A percentile compares a stretch with the other conserved stretches of the same genome.
phyloP scores from a whole-genome alignment of 768 basidiomycete species.

The Suillus alpinus region DNA sequence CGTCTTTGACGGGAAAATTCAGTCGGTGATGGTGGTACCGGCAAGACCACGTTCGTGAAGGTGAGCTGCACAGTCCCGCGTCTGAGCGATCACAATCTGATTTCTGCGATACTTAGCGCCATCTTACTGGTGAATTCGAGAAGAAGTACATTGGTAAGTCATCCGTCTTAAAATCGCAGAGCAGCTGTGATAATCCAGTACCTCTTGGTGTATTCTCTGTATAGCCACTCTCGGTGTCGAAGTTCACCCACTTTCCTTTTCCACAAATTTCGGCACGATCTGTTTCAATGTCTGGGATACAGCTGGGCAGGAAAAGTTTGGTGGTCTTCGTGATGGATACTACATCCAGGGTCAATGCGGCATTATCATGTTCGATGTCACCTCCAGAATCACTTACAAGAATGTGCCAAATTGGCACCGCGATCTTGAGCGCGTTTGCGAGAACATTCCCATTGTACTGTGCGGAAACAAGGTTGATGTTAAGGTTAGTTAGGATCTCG shows the following conservation, averaged over 20 bases:
- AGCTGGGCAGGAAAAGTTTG: conserved; percentile 99
- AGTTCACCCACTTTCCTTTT: conserved; percentile 93
- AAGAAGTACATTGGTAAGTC: conserved; percentile 97
- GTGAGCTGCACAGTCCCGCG: conserved; percentile 37
- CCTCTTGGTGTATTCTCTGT: conserved; percentile 13
- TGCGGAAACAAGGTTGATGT: conserved; percentile 99
- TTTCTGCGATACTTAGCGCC: conserved; percentile 62
- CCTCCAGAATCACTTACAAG: conserved; percentile 99
- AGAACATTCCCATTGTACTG: conserved; percentile 98
- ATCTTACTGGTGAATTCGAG: conserved; percentile 99
- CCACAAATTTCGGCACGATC: conserved; percentile 98
- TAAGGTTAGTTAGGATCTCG: conserved; percentile 60
- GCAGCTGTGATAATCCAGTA: conserved; percentile 7
- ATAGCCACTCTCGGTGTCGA: conserved; percentile 99
- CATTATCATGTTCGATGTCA: conserved; percentile 99
- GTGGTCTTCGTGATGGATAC: conserved; percentile 95
- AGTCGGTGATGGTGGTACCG: conserved; percentile 97
- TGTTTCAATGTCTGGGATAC: conserved; percentile 99
- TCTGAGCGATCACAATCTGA: conserved; percentile 54
- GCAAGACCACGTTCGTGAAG: conserved; percentile 99
- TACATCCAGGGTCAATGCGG: conserved; percentile 98
- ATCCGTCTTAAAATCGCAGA: conserved; percentile 10
- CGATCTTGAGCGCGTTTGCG: conserved; percentile 98
- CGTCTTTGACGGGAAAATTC: conserved; percentile 10
- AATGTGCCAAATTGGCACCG: conserved; percentile 99